Base-by-base conservation (phyloP, 2,329 filamentous ascomycete genomes). In the Aspergillus ustus region DNA sequence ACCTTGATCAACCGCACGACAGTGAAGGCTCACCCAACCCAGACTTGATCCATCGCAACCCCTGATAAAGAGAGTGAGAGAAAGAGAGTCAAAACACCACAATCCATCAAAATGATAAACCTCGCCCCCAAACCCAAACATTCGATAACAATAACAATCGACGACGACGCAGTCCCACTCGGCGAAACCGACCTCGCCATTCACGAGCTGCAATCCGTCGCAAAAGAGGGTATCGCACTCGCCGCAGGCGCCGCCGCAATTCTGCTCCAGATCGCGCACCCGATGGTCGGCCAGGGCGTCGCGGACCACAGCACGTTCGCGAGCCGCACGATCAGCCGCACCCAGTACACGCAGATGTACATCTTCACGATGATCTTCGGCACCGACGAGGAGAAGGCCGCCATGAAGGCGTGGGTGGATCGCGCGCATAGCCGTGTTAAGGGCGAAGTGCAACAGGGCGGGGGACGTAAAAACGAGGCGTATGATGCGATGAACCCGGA, bases 211-310 rank as follows among this genome's bases (percentile, higher is more conserved):
- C 68, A 69, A 29, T 66, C 69, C 25, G 69, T 78, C 48, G 69
- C 76, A 8, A 70, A 69, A 59, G 73, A 78, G 62, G 73, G 65
- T 22, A 74, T 77, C 54, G 53, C 77, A 7, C 68, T 77, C 31
- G 74, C 72, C 19, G 75, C 71, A 20, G 74, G 74, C 9, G 75
- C 71, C 2, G 70, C 67, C 7, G 75, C 77, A 22, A 77, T 80
- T 52, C 68, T 80, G 3, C 71, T 79, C 11, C 78, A 79, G 62
- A 73, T 78, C n/a, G 76, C 77, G 44, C 71, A 77, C 52, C 75
- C 77, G 1, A 72, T 72, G 7, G 72, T 80, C 8, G 77, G 70
- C 7, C 70, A 72, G 28, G 77, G 77, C 19, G 76, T 75, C 25
- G 69, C 73, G 58, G 66, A 73, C 50, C 74, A 78, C 63, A 77